These are phyloP conservation scores for Fragaria nilgerrensis DNA, from an alignment of 306 rosid species.

Conservation along the genomic window DNA sequence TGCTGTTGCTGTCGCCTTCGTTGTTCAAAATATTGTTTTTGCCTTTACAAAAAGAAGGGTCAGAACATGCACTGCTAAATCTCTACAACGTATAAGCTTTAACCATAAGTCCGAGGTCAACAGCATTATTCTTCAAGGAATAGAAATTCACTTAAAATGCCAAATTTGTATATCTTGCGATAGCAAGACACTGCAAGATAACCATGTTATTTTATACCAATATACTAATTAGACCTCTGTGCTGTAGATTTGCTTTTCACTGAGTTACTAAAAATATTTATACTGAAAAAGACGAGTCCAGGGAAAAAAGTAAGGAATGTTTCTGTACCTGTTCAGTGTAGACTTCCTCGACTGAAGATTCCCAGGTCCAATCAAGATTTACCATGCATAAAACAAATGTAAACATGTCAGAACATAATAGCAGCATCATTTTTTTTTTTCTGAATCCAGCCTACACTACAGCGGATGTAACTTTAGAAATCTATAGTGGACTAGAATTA, in stretches of 20 bases:
- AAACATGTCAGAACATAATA: constrained; percentile 35
- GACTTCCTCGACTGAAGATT: constrained; percentile 75
- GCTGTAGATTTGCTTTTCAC: not conserved
- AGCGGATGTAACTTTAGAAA: not conserved
- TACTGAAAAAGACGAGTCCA: not conserved
- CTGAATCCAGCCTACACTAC: not conserved
- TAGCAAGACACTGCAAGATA: not conserved
- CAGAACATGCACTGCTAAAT: constrained; percentile 8
- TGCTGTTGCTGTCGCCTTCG: constrained; percentile 66
- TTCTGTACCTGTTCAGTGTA: constrained; percentile 58
- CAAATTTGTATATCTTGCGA: not conserved
- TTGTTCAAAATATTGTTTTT: constrained; percentile 94
- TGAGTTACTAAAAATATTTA: not conserved
- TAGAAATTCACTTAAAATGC: not conserved
- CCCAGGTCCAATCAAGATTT: constrained; percentile 31
- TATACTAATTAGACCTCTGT: too few relatives aligned
- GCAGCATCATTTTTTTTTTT: constrained; percentile 4
- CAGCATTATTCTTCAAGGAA: not conserved
- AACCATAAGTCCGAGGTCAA: not conserved
- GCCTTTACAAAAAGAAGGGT: constrained; percentile 48
- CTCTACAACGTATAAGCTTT: not conserved
- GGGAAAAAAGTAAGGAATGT: not conserved
- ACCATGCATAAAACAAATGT: constrained; percentile 40
- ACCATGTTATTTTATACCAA: not conserved
- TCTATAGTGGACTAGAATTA: too few relatives aligned